Evolutionary conservation across 164 flowering plant species (phyloP).

Genomic region (Euptelea pleiosperma): DNA sequence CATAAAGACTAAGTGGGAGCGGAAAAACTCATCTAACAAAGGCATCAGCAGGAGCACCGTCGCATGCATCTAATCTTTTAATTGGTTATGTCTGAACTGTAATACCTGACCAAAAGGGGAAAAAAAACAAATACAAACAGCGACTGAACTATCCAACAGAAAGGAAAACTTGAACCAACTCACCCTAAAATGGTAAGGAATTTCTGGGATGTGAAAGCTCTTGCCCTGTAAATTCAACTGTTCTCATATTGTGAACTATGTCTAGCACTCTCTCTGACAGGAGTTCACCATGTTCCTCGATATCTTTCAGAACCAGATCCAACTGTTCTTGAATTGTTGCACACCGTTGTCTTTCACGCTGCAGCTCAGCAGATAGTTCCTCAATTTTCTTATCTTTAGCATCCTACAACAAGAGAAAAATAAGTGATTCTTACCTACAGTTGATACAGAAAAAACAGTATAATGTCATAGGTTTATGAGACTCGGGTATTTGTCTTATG

Average conservation of each 20-base stretch:
- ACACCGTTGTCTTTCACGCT: background rate
- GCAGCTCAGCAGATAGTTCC: conserved; percentile 7
- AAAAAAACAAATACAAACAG: no score
- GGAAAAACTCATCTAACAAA: no score
- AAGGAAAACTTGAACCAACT: no score
- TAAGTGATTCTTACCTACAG: background rate
- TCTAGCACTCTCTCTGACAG: background rate
- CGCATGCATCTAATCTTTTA: no score
- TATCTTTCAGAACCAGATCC: conserved; percentile 3
- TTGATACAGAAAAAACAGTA: background rate
- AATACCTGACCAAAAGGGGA: no score
- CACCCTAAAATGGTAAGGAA: no score
- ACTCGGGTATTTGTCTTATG: no score
- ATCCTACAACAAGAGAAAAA: background rate
- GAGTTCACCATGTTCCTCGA: background rate
- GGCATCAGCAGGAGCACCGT: no score
- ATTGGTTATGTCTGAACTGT: no score
- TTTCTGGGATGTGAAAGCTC: background rate
- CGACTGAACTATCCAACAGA: no score
- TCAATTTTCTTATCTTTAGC: conserved; percentile 11
- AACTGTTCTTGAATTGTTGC: background rate
- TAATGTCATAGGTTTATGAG: no score
- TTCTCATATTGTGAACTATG: conserved; percentile 3
- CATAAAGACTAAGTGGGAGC: no score
- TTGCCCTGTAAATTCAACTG: background rate